A percentile compares a stretch with the other conserved stretches of the same genome.
These are phyloP conservation scores for Phytopythium boreale DNA, from an alignment of 352 stramenopile genomes.

Conservation along the genomic window DNA sequence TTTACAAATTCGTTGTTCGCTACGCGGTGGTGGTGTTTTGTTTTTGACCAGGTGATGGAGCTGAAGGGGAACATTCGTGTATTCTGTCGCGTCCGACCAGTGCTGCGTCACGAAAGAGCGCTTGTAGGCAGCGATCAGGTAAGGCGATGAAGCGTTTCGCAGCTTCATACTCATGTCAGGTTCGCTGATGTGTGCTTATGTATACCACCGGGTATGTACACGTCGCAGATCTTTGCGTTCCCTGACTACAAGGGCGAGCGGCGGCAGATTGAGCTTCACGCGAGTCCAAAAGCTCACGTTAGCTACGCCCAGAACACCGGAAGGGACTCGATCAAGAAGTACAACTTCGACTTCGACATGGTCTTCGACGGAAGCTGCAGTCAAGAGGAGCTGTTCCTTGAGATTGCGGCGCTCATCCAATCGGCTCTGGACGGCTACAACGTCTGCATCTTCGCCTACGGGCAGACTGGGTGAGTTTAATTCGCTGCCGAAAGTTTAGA, in stretches of 20 bases:
- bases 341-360: conserved; percentile 96
- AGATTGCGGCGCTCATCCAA: conserved; percentile 94
- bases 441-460: conserved; percentile 95
- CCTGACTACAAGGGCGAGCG: conserved; percentile 66
- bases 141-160: background rate
- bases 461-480: conserved; percentile 62
- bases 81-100: conserved; percentile 92
- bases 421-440: conserved; percentile 95
- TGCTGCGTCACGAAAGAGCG: conserved; percentile 65
- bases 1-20: background rate
- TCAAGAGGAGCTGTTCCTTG: conserved; percentile 96
- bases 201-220: no score
- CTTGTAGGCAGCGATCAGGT: conserved; percentile 46
- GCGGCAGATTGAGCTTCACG: conserved; percentile 69
- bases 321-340: conserved; percentile 72
- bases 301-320: conserved; percentile 62
- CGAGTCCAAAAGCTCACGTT: conserved; percentile 59
- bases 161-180: background rate
- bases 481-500: background rate
- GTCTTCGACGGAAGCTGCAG: conserved; percentile 93
- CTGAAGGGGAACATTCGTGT: conserved; percentile 97
- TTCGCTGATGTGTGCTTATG: no score
- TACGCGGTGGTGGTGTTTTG: background rate
- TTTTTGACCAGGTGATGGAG: conserved; percentile 86
- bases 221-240: conserved; percentile 65